phyloP scores from a whole-genome alignment of 306 rosid genomes.

The Cucurbita maxima region DNA sequence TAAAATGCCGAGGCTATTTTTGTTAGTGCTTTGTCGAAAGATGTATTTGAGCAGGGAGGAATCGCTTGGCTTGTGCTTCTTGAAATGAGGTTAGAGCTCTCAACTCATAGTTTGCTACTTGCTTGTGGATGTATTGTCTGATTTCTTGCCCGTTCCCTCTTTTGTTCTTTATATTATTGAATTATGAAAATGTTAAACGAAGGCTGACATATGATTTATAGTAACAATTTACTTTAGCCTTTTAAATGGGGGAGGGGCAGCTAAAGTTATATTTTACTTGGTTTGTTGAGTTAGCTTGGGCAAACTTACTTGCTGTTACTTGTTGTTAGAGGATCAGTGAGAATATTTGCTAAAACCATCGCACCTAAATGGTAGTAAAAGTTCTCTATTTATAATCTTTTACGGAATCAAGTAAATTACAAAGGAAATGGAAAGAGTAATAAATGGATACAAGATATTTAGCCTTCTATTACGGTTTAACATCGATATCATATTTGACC shows the following conservation, averaged over 20 bases:
- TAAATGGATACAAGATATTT: no score
- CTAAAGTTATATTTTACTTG: not conserved
- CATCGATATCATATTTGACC: no score
- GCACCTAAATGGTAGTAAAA: no score
- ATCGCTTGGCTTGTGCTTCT: constrained; percentile 3
- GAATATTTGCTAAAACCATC: no score
- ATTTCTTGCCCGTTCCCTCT: not conserved
- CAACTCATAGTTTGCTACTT: constrained; percentile 5
- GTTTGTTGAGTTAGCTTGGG: not conserved
- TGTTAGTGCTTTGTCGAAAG: constrained; percentile 21
- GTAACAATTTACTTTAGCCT: no score
- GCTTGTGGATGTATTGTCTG: not conserved
- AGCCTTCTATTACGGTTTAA: no score
- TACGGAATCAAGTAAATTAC: no score
- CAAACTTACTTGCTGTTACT: not conserved
- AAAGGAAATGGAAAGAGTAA: no score
- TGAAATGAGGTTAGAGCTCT: constrained; percentile 34
- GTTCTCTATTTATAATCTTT: no score
- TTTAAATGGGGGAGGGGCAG: not conserved
- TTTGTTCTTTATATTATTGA: not conserved
- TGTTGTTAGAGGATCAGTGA: not conserved
- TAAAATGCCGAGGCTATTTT: constrained; percentile 55
- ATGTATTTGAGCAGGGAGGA: constrained; percentile 12
- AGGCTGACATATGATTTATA: not conserved
- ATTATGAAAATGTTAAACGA: no score